Base-by-base conservation (phyloP, 176 grass and related monocot genomes). In the Eragrostis nindensis region DNA sequence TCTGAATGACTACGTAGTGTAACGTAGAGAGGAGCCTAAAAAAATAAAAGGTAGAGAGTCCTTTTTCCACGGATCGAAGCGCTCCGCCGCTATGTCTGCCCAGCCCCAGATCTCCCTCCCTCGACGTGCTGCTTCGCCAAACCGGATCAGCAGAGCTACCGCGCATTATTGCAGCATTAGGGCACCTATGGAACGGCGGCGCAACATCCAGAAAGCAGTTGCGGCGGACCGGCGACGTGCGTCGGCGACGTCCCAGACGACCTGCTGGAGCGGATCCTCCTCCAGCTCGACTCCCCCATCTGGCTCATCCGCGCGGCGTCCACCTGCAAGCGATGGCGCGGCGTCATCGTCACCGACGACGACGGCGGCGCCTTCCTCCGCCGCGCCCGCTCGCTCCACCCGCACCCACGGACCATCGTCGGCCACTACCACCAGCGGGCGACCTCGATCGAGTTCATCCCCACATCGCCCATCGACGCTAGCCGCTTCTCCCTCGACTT, bases 321-420 rank as follows among this genome's bases (percentile, higher is more conserved):
- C 45, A 15, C 46, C 3, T 50, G 45, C 45, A 30, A 15, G 26
- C 69, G 16, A 10, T 50, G 44, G 45, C 69, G 45, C 69, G 22
- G 68, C 43, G 6, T 25, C 68, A 25, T 25, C 11, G 6, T 8
- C 68, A 2, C 0, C 68, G 68, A 13, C 68, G 7, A 1, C 68
- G 68, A 13, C 11, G 66, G 66, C 66, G 11, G 7, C 43, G 68
- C 24, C 43, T 70, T 70, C 68, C 68, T 70, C 68, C 43, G 68
- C 68, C 22, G 6, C 2, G 68, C 68, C 22, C 7, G 6, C 2
- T 48, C 68, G 2, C 68, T 70, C 24, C 68, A 70, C 42, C 68
- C 68, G 4, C 65, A 36, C 32, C 32, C 32, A 4, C 32, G 32
- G 32, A 36, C 68, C 13, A 22, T 70, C 44, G 2, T 70, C 68